Evolutionary conservation across 441 rosid genomes (phyloP), one percentile per base, ranked within the genome.

Genomic region (Pelargonium myrrhifolium): DNA sequence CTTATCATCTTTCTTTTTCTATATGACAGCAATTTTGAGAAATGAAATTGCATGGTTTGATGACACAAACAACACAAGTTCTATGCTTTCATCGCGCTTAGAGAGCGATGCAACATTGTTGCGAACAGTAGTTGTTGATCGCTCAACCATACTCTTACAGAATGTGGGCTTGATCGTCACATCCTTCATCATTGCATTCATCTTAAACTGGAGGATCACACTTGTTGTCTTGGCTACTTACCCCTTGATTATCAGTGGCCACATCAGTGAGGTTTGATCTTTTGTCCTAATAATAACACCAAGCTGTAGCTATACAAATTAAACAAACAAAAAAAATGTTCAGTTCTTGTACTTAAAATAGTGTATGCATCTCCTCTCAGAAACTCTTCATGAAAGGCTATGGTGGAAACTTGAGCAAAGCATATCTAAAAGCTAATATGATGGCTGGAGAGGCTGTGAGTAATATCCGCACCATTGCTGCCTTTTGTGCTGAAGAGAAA

Each of bases 1-100:
- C 37, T 31, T 31, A 31, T 31, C 7, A 31, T 4, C 7, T 31
- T 31, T 7, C 6, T 5, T 31, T 31, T 28, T 31, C 6, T 31
- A 39, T 37, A 28, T 69, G 73, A 75, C 77, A 81, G 89, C 96
- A 0, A 95, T 95, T 42, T 89, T 95, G n/a, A 92, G 86, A 76
- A 95, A 95, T 71, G 99, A 95, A 76, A 87, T 95, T 88, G 97
- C 96, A 43, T 95, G 99, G 99, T 95, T 92, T 39, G 99, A 95
- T 81, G 95, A 89, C 73, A 97, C 87, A 74, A 98, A 92, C 82
- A 92, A 95, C 10, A 97, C 92, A 78, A 95, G 99, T 67, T 93
- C 93, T 40, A 87, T 97, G 81, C 85, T 95, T 62, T 77, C 99
- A 4, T 93, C 97, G 22, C 84, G 99, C 73, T 68, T 95, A 71